These are phyloP conservation scores for Lophium mytilinum DNA, from an alignment of 495 filamentous ascomycete genomes.

Conservation along the genomic window DNA sequence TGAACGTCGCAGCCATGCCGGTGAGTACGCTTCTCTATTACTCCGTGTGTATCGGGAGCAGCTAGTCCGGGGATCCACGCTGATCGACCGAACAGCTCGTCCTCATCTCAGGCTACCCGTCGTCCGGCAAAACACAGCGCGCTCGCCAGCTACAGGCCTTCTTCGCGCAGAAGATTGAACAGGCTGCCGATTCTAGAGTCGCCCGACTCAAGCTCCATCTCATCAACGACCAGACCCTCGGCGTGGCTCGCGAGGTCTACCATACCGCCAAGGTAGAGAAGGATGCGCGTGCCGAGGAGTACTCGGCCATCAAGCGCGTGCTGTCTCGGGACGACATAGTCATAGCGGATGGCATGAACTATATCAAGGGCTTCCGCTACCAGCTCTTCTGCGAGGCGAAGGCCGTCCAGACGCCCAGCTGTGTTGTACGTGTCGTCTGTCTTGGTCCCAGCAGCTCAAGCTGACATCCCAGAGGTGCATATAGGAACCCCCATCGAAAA, in stretches of 20 bases:
- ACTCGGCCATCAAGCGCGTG: slow-evolving; percentile 75
- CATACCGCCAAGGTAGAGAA: slow-evolving; percentile 70
- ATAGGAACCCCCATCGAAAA: slow-evolving; percentile 67
- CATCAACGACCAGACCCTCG: slow-evolving; percentile 59
- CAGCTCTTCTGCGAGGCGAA: slow-evolving; percentile 95
- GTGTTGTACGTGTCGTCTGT: slow-evolving; percentile 51
- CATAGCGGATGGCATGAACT: slow-evolving; percentile 83
- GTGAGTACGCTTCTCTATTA: background rate
- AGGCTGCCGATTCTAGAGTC: slow-evolving; percentile 40
- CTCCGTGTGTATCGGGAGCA: background rate
- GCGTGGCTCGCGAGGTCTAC: slow-evolving; percentile 55
- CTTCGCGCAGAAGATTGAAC: slow-evolving; percentile 50
- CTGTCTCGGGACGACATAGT: slow-evolving; percentile 75
- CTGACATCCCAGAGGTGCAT: slow-evolving; percentile 49
- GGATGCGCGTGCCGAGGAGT: slow-evolving; percentile 78
- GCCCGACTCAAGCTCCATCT: slow-evolving; percentile 54
- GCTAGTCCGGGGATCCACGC: background rate
- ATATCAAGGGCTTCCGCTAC: slow-evolving; percentile 97
- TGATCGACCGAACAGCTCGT: slow-evolving; percentile 61
- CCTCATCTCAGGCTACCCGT: slow-evolving; percentile 84
- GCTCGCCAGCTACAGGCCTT: slow-evolving; percentile 65
- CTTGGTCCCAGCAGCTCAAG: background rate
- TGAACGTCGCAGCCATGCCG: background rate
- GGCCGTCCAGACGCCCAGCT: slow-evolving; percentile 70
- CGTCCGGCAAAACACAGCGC: slow-evolving; percentile 86